Percentiles rank a stretch among this genome's conserved stretches.
Conservation (phyloP, 208 protist genomes). For the Acanthamoeba sp. region DNA sequence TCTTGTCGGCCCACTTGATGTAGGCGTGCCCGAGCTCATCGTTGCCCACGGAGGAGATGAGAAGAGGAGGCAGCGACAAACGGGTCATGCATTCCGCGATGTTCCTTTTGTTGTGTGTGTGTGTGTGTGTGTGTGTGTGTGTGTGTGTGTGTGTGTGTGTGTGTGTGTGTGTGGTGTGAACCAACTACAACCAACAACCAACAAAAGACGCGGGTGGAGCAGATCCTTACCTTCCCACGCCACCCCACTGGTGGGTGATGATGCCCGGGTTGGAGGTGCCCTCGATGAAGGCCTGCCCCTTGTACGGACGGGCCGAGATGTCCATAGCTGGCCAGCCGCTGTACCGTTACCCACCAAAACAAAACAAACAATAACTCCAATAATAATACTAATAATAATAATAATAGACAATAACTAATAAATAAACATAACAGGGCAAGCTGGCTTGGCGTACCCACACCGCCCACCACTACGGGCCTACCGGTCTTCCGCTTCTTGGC, state of each 20-base stretch:
- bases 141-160: no score
- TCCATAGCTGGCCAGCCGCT: slow-evolving; percentile 60
- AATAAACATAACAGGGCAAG: neutral
- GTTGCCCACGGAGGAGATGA: slow-evolving; percentile 34
- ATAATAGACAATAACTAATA: neutral
- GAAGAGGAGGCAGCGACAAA: slow-evolving; percentile 38
- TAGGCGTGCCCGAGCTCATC: slow-evolving; percentile 53
- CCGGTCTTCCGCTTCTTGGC: neutral
- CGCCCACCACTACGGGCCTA: slow-evolving; percentile 4
- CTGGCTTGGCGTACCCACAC: slow-evolving; percentile 24
- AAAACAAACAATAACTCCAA: no score
- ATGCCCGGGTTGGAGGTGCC: slow-evolving; percentile 54
- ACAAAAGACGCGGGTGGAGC: no score
- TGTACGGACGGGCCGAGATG: slow-evolving; percentile 44
- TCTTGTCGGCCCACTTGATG: slow-evolving; percentile 64
- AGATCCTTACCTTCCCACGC: slow-evolving; percentile 13
- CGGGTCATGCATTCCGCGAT: slow-evolving; percentile 66
- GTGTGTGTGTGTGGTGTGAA: no score
- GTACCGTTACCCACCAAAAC: no score
- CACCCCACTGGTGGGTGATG: slow-evolving; percentile 51
- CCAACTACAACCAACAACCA: no score
- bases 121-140: no score
- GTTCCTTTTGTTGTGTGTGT: slow-evolving; percentile 1
- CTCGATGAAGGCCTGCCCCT: slow-evolving; percentile 57
- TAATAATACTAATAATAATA: no score